Conservation (phyloP, 169 alveolate genomes). For the Plasmodium malariae region DNA sequence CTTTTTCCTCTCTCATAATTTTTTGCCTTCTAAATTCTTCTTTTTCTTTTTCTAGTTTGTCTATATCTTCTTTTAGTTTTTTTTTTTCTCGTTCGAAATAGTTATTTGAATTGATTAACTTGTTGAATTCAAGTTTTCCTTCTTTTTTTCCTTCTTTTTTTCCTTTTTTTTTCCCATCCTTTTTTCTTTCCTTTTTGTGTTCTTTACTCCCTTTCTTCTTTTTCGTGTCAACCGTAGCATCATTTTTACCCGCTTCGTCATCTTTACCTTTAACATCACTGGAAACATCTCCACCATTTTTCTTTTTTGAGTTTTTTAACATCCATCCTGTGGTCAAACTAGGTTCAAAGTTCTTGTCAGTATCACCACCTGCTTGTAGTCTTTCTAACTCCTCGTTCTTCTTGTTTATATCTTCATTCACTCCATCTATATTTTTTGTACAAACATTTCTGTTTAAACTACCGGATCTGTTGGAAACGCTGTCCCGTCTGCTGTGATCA, state of each 20-base stretch:
- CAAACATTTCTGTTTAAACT: slow-evolving; percentile 10
- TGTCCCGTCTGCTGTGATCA: not conserved
- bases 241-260: not conserved
- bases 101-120: slow-evolving; percentile 26
- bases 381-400: not conserved
- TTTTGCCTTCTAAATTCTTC: slow-evolving; percentile 46
- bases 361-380: not conserved
- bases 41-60: slow-evolving; percentile 44
- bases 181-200: not conserved
- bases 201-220: not conserved
- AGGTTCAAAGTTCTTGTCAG: not conserved
- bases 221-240: not conserved
- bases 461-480: not conserved
- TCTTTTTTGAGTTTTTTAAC: not conserved
- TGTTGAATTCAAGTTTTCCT: slow-evolving; percentile 29
- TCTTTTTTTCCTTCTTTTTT: slow-evolving; percentile 3
- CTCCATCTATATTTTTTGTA: not conserved
- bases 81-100: slow-evolving; percentile 64
- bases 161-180: slow-evolving; percentile 6
- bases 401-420: not conserved
- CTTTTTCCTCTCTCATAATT: slow-evolving; percentile 28
- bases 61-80: slow-evolving; percentile 64
- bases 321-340: not conserved
- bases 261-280: not conserved
- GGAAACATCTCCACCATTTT: not conserved